phyloP scores from a whole-genome alignment of 2,329 filamentous ascomycete genomes.

The Metarhizium sp. region DNA sequence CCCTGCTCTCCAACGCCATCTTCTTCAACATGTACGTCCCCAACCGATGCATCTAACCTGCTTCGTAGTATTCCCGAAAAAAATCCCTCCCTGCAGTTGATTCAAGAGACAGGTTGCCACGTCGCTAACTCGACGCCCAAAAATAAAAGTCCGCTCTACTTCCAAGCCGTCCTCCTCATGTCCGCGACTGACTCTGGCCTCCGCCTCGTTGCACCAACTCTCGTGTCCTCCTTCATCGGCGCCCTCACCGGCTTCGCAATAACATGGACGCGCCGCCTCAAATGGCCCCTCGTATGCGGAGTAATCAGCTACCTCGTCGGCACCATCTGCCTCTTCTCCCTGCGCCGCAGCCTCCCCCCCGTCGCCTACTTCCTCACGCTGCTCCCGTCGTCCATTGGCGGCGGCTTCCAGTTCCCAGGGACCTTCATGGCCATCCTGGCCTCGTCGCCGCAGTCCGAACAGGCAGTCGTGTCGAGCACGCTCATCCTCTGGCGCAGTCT shows the following conservation, averaged over 20 bases:
- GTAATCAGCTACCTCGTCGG: conserved; percentile 38
- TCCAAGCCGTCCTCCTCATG: conserved; percentile 64
- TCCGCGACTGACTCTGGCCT: conserved; percentile 64
- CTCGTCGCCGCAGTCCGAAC: conserved; percentile 48
- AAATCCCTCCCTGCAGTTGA: too few species aligned
- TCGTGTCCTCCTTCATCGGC: conserved; percentile 45
- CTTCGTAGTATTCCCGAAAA: too few species aligned
- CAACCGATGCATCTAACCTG: too few species aligned
- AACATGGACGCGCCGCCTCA: conserved; percentile 47
- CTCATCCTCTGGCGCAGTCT: conserved; percentile 63
- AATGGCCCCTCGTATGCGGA: conserved; percentile 48
- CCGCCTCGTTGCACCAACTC: conserved; percentile 54
- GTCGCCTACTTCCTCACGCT: conserved; percentile 46
- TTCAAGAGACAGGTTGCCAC: too few species aligned
- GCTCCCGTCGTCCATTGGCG: conserved; percentile 45
- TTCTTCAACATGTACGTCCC: conserved; percentile 45
- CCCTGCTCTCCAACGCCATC: conserved; percentile 44
- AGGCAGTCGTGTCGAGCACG: conserved; percentile 61
- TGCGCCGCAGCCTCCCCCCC: conserved; percentile 42
- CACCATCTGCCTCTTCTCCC: conserved; percentile 35
- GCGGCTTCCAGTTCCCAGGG: conserved; percentile 56
- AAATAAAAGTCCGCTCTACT: conserved; percentile 54
- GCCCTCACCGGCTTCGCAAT: conserved; percentile 54
- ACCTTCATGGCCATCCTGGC: conserved; percentile 56
- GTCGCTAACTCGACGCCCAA: background rate